Base-by-base conservation (phyloP, 768 basidiomycete species). In the Mycena kentingensis region DNA sequence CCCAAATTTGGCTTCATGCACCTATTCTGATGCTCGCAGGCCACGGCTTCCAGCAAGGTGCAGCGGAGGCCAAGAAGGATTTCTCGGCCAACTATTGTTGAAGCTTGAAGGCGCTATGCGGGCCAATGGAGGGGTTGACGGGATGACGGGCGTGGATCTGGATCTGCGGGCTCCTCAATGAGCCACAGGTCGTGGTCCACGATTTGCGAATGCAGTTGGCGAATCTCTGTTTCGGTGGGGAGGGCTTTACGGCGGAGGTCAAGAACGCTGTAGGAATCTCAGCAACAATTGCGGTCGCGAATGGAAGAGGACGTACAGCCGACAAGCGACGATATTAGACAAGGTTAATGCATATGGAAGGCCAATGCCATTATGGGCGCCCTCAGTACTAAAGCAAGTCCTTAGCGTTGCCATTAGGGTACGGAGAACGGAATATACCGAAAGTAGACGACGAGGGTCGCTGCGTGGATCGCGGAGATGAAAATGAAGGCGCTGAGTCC, bases 21-120 rank as follows among this genome's bases (percentile, higher is more conserved):
- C 15, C 38, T 21, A 13, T 48, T 46, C 5, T 29, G 16, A 28
- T 18, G 34, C 43, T 48, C 19, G 16, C 36, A 80, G 84, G 82
- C 52, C 85, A 87, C 64, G 87, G 84, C 6, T 82, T 85, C 52
- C 65, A 71, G 6, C 85, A 90, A 60, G 87, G 79, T 6, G 63
- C 74, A 11, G 69, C 69, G 19, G 75, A 64, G 6, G 81, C 81
- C 3, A 68, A 58, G 32, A 54, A 49, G 5, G 71, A 80, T 60
- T 76, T 76, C 50, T 60, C 56, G 24, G 27, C 53, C 29, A 57
- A 46, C 13, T 74, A 70, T 55, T 74, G 72, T 29, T 55, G 41
- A 39, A 18, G n/a, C 11, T 49, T 38, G 21, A 11, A 22, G 46
- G 42, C 13, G 37, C 13, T 18, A 6, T 8, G 13, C 22, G 12